Evolutionary conservation across 2,329 filamentous ascomycete species (phyloP).

Genomic region (Aspergillus tubingensis): DNA sequence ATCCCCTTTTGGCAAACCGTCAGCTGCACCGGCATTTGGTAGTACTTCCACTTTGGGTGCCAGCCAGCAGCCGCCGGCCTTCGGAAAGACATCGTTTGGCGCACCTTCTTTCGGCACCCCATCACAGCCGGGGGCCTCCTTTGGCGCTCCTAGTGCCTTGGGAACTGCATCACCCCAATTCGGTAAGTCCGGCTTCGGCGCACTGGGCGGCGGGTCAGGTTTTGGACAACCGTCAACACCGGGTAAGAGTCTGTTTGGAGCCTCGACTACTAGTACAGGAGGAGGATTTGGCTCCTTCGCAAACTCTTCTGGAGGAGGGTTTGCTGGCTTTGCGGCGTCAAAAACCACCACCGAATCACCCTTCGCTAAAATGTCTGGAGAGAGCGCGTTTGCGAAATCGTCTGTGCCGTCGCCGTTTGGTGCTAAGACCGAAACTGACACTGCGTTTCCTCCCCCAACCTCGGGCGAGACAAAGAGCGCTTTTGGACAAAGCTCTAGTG

Average conservation of each 20-base stretch:
- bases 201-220: constrained; percentile 18
- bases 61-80: constrained; percentile 34
- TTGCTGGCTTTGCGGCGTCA: constrained; percentile 26
- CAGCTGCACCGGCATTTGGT: constrained; percentile 29
- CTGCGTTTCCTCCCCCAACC: constrained; percentile 33
- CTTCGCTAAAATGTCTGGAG: constrained; percentile 30
- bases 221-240: constrained; percentile 38
- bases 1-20: constrained; percentile 28
- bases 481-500: constrained; percentile 31
- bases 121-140: constrained; percentile 29
- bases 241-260: constrained; percentile 29
- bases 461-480: constrained; percentile 28
- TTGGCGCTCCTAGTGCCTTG: constrained; percentile 39
- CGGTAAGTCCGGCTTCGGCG: constrained; percentile 36
- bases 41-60: constrained; percentile 30
- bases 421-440: constrained; percentile 22
- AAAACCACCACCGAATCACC: constrained; percentile 26
- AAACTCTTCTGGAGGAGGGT: constrained; percentile 25
- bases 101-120: constrained; percentile 37
- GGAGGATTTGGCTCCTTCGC: constrained; percentile 41
- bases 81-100: constrained; percentile 36
- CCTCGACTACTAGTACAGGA: constrained; percentile 22
- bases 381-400: constrained; percentile 33
- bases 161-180: constrained; percentile 34
- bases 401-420: constrained; percentile 36